These are phyloP conservation scores for Sporobolomyces phaffii DNA, from an alignment of 768 basidiomycete genomes.

Conservation along the genomic window DNA sequence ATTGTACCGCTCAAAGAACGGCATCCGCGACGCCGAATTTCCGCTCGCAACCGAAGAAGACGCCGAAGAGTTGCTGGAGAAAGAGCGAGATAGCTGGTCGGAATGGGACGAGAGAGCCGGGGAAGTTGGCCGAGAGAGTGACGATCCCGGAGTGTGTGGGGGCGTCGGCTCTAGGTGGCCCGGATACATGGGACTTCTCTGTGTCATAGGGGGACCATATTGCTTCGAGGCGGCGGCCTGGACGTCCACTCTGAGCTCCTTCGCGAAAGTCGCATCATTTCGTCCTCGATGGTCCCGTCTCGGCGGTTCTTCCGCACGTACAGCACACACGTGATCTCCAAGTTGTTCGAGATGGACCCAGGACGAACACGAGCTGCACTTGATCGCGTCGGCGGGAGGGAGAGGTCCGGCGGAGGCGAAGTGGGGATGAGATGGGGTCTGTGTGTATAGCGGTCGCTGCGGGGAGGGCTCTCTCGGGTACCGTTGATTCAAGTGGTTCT, in stretches of 20 bases:
- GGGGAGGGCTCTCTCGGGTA: not conserved
- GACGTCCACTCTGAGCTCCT: slow-evolving; percentile 4
- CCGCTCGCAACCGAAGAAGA: not conserved
- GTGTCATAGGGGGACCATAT: not conserved
- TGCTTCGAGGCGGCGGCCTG: not conserved
- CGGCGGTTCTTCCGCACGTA: not conserved
- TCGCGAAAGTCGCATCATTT: no score
- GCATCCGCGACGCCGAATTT: slow-evolving; percentile 6
- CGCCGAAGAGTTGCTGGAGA: slow-evolving; percentile 2
- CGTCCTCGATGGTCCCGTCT: not conserved
- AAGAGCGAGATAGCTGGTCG: slow-evolving; percentile 6
- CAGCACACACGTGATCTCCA: slow-evolving; percentile 23
- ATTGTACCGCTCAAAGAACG: slow-evolving; percentile 36
- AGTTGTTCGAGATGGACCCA: slow-evolving; percentile 16
- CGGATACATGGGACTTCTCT: slow-evolving; percentile 2
- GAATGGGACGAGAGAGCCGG: not conserved
- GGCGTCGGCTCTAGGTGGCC: slow-evolving; percentile 22
- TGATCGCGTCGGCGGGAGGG: slow-evolving; percentile 16
- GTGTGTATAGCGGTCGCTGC: not conserved
- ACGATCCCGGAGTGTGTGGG: slow-evolving; percentile 14
- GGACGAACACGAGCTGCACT: slow-evolving; percentile 28
- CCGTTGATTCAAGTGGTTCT: not conserved
- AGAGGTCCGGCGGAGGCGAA: not conserved
- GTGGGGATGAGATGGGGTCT: not conserved
- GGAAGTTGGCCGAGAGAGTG: slow-evolving; percentile 2